A percentile compares a stretch with the other conserved stretches of the same genome.
These are phyloP conservation scores for Neckera pumila DNA, from an alignment of 225 moss, liverwort and hornwort genomes.

Conservation along the genomic window DNA sequence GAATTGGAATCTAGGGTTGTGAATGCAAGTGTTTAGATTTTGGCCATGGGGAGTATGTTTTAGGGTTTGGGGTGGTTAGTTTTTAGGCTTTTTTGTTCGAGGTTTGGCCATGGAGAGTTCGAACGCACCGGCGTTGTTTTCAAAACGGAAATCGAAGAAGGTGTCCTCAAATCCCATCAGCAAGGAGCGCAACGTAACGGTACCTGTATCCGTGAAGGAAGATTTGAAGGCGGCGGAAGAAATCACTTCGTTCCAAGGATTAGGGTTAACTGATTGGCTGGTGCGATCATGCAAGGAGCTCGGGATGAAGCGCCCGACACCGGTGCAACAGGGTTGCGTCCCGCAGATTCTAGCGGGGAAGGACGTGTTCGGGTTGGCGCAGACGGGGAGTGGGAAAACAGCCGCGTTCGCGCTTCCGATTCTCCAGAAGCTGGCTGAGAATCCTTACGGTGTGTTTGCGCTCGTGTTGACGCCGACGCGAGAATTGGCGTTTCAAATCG, in stretches of 20 bases:
- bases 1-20: background rate
- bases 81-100: no score
- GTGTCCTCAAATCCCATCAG: background rate
- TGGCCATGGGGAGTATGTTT: background rate
- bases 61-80: background rate
- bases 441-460: conserved; percentile 78
- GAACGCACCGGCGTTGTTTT: conserved; percentile 18
- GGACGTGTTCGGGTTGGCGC: conserved; percentile 81
- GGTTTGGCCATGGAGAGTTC: conserved; percentile 7
- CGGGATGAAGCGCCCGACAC: conserved; percentile 73
- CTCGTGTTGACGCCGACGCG: conserved; percentile 87
- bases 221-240: background rate
- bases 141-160: conserved; percentile 5
- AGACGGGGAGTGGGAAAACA: conserved; percentile 97
- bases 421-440: conserved; percentile 60
- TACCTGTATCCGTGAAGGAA: background rate
- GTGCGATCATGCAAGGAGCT: conserved; percentile 64
- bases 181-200: background rate
- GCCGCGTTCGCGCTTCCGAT: conserved; percentile 97
- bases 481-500: conserved; percentile 87
- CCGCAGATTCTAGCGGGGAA: conserved; percentile 72
- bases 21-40: background rate
- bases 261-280: conserved; percentile 31
- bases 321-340: conserved; percentile 80
- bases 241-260: conserved; percentile 20